Evolutionary conservation across 202 grass and related monocot genomes (phyloP), one percentile per base, ranked within the genome.

Genomic region (Schoenoplectus triqueter): DNA sequence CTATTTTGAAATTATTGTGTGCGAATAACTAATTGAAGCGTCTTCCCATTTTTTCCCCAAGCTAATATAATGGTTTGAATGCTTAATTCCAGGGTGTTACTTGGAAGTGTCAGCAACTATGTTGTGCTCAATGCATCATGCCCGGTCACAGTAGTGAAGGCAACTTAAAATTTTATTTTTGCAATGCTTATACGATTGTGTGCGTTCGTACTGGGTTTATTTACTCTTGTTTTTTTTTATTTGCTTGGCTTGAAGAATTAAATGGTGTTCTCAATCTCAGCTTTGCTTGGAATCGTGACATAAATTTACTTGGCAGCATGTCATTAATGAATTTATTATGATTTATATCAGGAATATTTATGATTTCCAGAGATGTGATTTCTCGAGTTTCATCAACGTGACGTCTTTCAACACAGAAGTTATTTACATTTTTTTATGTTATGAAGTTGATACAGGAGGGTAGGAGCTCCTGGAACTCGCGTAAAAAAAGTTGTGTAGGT

Each of bases 71-170:
- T 69, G 40, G 3, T 70, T 49, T 71, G 14, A 73, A 72, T 73
- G 6, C 10, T 6, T 52, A 22, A 52, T 73, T 31, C 50, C 59
- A 93, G 92, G 92, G 90, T 78, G 2, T 89, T 95, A 10, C 73
- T 92, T 18, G 93, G 89, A 13, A 95, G 93, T 66, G 90, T 95
- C 13, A 95, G 93, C 83, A 92, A 73, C 69, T 87, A 92, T 66
- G 83, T 89, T n/a, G 89, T 89, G 41, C 71, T 85, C 80, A 59
- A 91, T 73, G 85, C 89, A 2, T 55, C 77, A 1, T 92, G 93
- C 76, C 93, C 93, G 2, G 89, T 92, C 62, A 95, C 88, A 2
- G 88, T 95, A 19, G 87, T 91, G 14, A 88, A 88, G 75, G 74
- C 63, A 68, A 10, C 63, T 83, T 83, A 83, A 83, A 69, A 57